These are phyloP conservation scores for Alloteropsis semialata DNA, from an alignment of 176 grass and related monocot genomes.

Conservation along the genomic window DNA sequence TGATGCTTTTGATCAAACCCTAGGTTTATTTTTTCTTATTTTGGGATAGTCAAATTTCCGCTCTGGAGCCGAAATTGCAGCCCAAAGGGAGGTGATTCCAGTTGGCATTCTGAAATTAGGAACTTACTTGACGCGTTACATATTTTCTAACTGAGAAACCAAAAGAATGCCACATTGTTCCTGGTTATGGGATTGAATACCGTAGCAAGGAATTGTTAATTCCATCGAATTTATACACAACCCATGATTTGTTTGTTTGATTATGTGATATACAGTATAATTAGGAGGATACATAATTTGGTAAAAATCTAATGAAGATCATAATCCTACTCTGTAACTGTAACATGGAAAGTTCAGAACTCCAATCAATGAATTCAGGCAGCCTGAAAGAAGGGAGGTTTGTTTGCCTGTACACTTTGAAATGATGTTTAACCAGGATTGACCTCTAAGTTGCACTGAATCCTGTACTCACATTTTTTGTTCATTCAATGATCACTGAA, in stretches of 20 bases:
- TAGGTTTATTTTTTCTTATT: not conserved
- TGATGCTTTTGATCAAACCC: not conserved
- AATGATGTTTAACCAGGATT: not conserved
- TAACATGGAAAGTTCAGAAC: not conserved
- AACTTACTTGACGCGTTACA: not conserved
- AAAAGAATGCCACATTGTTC: not conserved
- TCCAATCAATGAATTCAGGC: not conserved
- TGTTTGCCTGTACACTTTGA: not conserved
- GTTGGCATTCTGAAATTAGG: not conserved
- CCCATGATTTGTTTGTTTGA: not conserved
- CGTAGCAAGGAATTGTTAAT: not conserved
- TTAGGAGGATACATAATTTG: not conserved
- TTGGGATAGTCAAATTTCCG: not conserved
- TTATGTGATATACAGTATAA: conserved; percentile 9
- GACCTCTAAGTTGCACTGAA: not conserved
- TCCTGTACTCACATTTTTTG: not conserved
- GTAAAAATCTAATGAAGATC: not conserved
- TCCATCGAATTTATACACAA: conserved; percentile 3
- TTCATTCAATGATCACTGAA: not conserved
- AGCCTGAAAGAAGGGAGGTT: conserved; percentile 1
- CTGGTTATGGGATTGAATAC: not conserved
- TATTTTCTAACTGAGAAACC: not conserved
- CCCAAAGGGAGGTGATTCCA: not conserved
- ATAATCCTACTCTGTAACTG: not conserved
- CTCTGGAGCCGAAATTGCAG: conserved; percentile 2